Evolutionary conservation across 1,284 basidiomycete species (phyloP).

Genomic region (Heterobasidion occidentale): DNA sequence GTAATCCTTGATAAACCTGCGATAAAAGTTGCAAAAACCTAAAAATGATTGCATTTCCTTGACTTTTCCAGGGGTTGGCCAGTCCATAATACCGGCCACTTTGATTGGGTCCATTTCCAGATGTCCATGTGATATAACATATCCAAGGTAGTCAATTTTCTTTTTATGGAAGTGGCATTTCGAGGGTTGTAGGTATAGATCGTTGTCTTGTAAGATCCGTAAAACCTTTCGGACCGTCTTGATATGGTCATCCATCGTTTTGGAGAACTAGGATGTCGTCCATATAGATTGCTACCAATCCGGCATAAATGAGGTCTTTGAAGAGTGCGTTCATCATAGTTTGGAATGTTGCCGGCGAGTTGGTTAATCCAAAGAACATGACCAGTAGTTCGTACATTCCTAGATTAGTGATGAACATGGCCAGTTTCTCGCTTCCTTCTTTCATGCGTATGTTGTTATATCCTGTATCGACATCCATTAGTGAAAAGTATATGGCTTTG

Average conservation of each 20-base stretch:
- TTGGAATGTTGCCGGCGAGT: neutral
- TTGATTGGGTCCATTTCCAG: neutral
- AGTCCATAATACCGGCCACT: neutral
- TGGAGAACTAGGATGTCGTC: neutral
- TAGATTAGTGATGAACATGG: neutral
- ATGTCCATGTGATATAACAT: neutral
- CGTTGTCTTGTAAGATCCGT: neutral
- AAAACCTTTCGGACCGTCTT: neutral
- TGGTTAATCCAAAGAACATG: neutral
- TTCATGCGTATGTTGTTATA: neutral
- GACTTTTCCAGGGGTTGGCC: neutral
- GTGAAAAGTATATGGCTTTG: neutral
- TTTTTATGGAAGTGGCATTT: neutral
- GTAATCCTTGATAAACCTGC: too few species aligned
- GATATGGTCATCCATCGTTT: neutral
- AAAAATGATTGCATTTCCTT: neutral
- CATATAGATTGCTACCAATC: neutral
- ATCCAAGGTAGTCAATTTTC: neutral
- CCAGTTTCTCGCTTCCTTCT: neutral
- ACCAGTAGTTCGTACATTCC: neutral
- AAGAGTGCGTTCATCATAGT: neutral
- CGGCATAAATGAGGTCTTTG: neutral
- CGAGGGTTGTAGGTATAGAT: neutral
- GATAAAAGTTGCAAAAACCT: neutral
- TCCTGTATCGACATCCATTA: constrained; percentile 11